phyloP scores from a whole-genome alignment of 1,139 yeast species.

The Yamadazyma triangularis region DNA sequence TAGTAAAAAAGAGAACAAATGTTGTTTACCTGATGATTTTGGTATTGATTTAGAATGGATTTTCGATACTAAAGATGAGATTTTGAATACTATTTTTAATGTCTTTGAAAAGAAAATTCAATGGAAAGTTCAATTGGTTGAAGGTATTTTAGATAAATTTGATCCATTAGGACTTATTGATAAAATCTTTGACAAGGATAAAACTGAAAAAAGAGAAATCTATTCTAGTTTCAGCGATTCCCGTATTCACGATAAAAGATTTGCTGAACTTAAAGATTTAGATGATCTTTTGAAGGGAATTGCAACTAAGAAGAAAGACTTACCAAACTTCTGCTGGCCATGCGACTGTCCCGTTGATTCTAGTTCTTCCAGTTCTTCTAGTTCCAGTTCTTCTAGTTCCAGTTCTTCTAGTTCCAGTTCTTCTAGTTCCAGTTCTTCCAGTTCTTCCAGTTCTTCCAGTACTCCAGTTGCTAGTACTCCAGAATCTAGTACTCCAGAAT shows the following conservation, averaged over 20 bases:
- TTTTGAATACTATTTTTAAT: conserved; percentile 10
- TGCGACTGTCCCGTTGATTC: conserved; percentile 16
- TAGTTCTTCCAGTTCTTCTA: conserved; percentile 1
- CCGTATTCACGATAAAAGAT: conserved; percentile 13
- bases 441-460: background rate
- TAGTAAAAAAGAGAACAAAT: conserved; percentile 11
- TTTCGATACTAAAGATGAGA: conserved; percentile 10
- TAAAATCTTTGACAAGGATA: background rate
- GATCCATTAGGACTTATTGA: conserved; percentile 1
- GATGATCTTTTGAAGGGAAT: conserved; percentile 12
- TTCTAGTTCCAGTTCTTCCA: background rate
- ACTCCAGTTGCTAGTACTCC: background rate
- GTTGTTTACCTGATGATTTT: conserved; percentile 22
- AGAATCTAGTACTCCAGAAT: background rate
- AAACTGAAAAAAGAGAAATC: background rate
- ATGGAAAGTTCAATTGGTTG: conserved; percentile 11
- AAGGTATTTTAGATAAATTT: conserved; percentile 4
- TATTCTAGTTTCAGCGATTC: no score
- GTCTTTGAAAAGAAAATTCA: conserved; percentile 16
- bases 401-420: background rate
- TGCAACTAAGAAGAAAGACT: conserved; percentile 10
- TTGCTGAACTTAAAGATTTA: conserved; percentile 1
- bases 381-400: background rate
- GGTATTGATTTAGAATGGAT: conserved; percentile 18
- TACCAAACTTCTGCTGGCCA: conserved; percentile 20